These are phyloP conservation scores for Diaporthe ampelina DNA, from an alignment of 2,329 filamentous ascomycete species.

Conservation along the genomic window DNA sequence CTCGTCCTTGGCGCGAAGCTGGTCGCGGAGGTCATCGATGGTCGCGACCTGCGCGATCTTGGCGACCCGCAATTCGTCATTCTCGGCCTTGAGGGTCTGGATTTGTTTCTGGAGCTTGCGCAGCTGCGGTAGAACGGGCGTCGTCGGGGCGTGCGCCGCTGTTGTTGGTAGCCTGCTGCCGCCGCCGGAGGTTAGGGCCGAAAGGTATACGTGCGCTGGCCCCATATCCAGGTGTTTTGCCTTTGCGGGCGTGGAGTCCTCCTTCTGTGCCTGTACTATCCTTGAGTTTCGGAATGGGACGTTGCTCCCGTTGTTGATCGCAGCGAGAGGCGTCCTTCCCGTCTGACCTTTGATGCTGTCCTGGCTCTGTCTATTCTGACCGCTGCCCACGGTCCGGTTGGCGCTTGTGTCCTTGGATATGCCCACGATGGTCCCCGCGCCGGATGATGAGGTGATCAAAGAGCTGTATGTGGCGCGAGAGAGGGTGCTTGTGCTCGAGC, in stretches of 20 bases:
- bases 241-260: background rate
- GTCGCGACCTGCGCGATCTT: conserved; percentile 22
- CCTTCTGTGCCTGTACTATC: background rate
- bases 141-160: background rate
- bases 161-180: background rate
- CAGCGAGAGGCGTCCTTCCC: background rate
- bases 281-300: background rate
- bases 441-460: conserved; percentile 17
- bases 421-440: conserved; percentile 27
- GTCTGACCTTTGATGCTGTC: background rate
- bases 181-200: no score
- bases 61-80: conserved; percentile 14
- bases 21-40: conserved; percentile 25
- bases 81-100: conserved; percentile 9
- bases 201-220: background rate
- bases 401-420: conserved; percentile 22
- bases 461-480: conserved; percentile 1
- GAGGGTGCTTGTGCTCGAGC: conserved; percentile 18
- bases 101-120: conserved; percentile 29
- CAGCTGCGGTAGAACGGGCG: background rate
- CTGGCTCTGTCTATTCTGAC: background rate
- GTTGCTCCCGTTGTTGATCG: background rate
- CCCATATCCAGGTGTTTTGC: background rate
- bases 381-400: conserved; percentile 23
- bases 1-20: conserved; percentile 27